Evolutionary conservation across 2,329 filamentous ascomycete species (phyloP), one percentile per base, ranked within the genome.

Genomic region (Verticillium zaregamsianum): DNA sequence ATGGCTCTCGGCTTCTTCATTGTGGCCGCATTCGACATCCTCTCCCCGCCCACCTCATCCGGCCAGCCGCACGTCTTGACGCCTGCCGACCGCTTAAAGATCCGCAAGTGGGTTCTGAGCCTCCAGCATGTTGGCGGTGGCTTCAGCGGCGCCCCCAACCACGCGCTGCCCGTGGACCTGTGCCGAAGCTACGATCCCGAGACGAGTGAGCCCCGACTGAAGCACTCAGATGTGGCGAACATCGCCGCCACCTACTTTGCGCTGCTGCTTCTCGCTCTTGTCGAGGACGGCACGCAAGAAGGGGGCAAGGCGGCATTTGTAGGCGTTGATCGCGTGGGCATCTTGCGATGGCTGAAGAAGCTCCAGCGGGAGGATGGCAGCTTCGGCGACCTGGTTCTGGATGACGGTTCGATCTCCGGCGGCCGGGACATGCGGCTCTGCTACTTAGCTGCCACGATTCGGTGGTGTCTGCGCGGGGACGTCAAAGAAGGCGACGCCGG

Each of bases 1-100:
- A 90, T 98, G 80, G 90, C 90, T 5, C 86, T 98, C 60, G 93
- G 88, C 67, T 96, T 90, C 80, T 97, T 99, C 80, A 93, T 90
- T 67, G 79, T 98, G 69, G 90, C 92, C 8, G 92, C 92, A 1
- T 82, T 97, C 57, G 92, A 97, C 71, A 79, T 98, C 1, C 86
- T 99, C 33, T 87, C 85, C 14, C 82, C 83, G 2, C 79, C 92
- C 45, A 79, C 70, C 31, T 62, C 70, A 32, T 60, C 68, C 14
- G 61, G 67, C 6, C 55, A 67, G 71, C 90, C n/a, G 6, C 66
- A 68, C 55, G 80, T 87, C 9, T 72, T 85, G n/a, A 72, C 78
- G 1, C 49, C 77, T 1, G 66, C 73, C 11, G 80, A 83, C 56
- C 79, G 82, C 57, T 68, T 70, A 5, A 70, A 71, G 3, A 76